Evolutionary conservation across 2,329 filamentous ascomycete species (phyloP).

Genomic region (Talaromyces albobiverticillius): DNA sequence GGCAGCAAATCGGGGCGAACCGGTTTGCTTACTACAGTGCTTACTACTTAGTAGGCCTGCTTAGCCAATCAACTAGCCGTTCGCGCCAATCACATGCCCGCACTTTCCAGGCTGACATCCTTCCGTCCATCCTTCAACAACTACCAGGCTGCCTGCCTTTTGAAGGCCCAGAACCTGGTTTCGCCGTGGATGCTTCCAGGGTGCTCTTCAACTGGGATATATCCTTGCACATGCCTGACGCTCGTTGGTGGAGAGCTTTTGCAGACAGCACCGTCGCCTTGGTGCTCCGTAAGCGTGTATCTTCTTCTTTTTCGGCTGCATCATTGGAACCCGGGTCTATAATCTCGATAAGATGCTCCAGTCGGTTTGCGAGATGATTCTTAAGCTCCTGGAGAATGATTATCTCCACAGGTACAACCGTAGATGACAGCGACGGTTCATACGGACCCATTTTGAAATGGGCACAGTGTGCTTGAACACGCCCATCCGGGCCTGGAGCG

Average conservation of each 20-base stretch:
- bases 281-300: not conserved
- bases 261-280: not conserved
- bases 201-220: not conserved
- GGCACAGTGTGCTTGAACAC: conserved; percentile 7
- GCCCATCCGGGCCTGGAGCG: not conserved
- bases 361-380: conserved; percentile 1
- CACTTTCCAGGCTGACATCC: not conserved
- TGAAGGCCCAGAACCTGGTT: too few relatives aligned
- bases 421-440: conserved; percentile 10
- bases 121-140: not conserved
- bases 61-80: too few relatives aligned
- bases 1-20: too few relatives aligned
- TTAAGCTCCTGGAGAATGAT: conserved; percentile 11
- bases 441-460: conserved; percentile 11
- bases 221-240: not conserved
- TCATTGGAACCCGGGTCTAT: not conserved
- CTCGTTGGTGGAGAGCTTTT: conserved; percentile 3
- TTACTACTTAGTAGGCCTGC: too few relatives aligned
- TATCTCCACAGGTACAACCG: conserved; percentile 11
- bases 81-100: not conserved
- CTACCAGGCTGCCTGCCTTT: too few relatives aligned
- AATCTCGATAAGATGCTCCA: not conserved
- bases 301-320: not conserved
- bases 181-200: conserved; percentile 6
- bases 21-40: too few relatives aligned